A percentile compares a stretch with the other conserved stretches of the same genome.
Evolutionary conservation across 2,329 filamentous ascomycete species (phyloP).

Genomic region (Colletotrichum eleusines): DNA sequence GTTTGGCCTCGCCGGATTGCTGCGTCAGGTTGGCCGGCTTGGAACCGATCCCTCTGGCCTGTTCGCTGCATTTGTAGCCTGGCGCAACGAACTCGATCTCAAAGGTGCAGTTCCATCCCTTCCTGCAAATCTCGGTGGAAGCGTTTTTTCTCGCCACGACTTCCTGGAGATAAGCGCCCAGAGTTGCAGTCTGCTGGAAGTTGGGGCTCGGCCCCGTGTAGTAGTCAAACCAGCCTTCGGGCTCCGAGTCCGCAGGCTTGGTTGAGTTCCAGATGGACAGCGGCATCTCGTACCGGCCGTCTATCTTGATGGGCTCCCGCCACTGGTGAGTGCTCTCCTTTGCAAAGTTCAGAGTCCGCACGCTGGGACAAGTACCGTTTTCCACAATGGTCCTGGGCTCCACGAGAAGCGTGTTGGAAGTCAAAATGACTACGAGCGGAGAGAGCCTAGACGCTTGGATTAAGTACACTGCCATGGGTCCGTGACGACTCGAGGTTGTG

Average conservation of each 20-base stretch:
- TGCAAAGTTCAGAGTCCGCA: slow-evolving; percentile 51
- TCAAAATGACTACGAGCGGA: slow-evolving; percentile 55
- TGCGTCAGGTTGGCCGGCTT: slow-evolving; percentile 43
- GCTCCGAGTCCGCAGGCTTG: slow-evolving; percentile 42
- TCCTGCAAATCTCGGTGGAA: slow-evolving; percentile 49
- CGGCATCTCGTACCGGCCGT: slow-evolving; percentile 47
- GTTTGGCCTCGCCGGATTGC: slow-evolving; percentile 43
- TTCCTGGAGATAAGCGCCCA: slow-evolving; percentile 46
- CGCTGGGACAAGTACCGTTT: slow-evolving; percentile 48
- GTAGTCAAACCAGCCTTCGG: slow-evolving; percentile 50
- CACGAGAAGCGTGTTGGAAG: slow-evolving; percentile 53
- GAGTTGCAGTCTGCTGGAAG: slow-evolving; percentile 47
- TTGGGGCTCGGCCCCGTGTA: slow-evolving; percentile 47
- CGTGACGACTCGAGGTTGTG: background rate
- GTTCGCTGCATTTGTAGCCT: slow-evolving; percentile 52
- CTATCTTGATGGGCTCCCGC: slow-evolving; percentile 49
- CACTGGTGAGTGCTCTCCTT: slow-evolving; percentile 52
- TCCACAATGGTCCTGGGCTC: slow-evolving; percentile 44
- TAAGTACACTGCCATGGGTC: slow-evolving; percentile 10
- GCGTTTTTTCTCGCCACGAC: slow-evolving; percentile 46
- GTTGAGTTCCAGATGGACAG: slow-evolving; percentile 52
- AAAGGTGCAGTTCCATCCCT: slow-evolving; percentile 53
- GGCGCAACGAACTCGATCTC: slow-evolving; percentile 50
- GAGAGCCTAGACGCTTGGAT: slow-evolving; percentile 43
- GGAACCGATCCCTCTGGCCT: slow-evolving; percentile 47